Evolutionary conservation across 768 basidiomycete genomes (phyloP), one percentile per base, ranked within the genome.

Genomic region (Stropharia rugosoannulata): DNA sequence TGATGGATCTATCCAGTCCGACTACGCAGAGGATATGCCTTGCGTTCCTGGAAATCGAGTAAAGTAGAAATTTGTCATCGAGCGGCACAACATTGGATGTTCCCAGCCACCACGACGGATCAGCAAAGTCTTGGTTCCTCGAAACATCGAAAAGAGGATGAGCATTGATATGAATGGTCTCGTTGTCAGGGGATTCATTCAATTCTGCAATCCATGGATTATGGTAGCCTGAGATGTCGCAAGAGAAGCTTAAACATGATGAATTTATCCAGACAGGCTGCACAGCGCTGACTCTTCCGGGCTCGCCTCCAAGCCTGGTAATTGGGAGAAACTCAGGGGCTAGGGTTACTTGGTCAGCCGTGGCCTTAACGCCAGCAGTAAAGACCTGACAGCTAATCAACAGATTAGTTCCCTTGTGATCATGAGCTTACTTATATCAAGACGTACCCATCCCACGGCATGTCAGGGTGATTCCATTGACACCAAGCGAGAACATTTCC

Each of bases 211-310:
- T 74, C 78, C 82, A 90, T 0, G 90, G 86, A 63, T 91, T 89
- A 54, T 81, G 76, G 64, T 78, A 92, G 0, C 86, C 87, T 13
- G 82, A 80, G 51, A 75, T 72, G 61, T 93, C 90, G 35, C 75
- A 80, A 7, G 84, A 82, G 70, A 85, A 90, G 44, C 87, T 69
- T 36, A 92, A 71, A 3, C 68, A 75, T 19, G 81, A 75, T 58
- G 84, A 73, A 54, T 71, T 74, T 4, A 75, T 67, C 89, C 89
- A 91, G 8, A 69, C 62, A 0, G 90, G 86, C 59, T 86, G 85
- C 9, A 64, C 75, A 25, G 83, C 81, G 43, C 83, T 79, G 57
- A 83, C 70, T 15, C 73, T 75, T 53, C 72, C 70, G 40, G 63
- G 66, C 60, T 80, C 72, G 16, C 86, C 85, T 0, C 84, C 84